Percentiles rank a stretch among this genome's conserved stretches.
Evolutionary conservation across 225 moss, liverwort and hornwort genomes (phyloP).

Genomic region (Bryoerythrophyllum caledonicum): DNA sequence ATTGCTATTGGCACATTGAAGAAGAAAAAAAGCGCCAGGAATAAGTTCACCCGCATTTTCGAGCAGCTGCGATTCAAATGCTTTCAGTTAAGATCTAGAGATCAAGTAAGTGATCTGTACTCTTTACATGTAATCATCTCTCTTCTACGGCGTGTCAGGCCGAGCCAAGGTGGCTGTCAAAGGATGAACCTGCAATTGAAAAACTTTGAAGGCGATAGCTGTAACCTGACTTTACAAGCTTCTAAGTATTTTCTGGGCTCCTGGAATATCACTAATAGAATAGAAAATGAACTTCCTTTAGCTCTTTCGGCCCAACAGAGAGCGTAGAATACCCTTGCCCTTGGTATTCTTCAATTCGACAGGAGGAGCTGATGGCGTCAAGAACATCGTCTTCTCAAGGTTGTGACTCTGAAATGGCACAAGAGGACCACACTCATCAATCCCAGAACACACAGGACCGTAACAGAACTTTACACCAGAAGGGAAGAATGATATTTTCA

Average conservation of each 20-base stretch:
- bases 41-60: background rate
- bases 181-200: background rate
- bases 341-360: constrained; percentile 26
- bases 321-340: constrained; percentile 40
- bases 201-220: background rate
- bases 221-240: constrained; percentile 10
- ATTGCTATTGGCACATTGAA: background rate
- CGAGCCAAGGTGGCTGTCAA: constrained; percentile 9
- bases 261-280: background rate
- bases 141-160: background rate
- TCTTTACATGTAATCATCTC: background rate
- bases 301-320: constrained; percentile 31
- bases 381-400: constrained; percentile 38
- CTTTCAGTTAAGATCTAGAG: background rate
- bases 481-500: background rate
- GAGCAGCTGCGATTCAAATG: background rate
- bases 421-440: constrained; percentile 14
- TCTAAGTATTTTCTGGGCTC: background rate
- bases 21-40: background rate
- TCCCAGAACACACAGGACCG: background rate
- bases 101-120: background rate
- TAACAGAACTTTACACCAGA: background rate
- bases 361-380: constrained; percentile 30
- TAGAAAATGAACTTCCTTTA: constrained; percentile 12
- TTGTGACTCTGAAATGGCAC: constrained; percentile 20